Evolutionary conservation across 176 grass and related monocot species (phyloP), one percentile per base, ranked within the genome.

Genomic region (Triticum aestivum): DNA sequence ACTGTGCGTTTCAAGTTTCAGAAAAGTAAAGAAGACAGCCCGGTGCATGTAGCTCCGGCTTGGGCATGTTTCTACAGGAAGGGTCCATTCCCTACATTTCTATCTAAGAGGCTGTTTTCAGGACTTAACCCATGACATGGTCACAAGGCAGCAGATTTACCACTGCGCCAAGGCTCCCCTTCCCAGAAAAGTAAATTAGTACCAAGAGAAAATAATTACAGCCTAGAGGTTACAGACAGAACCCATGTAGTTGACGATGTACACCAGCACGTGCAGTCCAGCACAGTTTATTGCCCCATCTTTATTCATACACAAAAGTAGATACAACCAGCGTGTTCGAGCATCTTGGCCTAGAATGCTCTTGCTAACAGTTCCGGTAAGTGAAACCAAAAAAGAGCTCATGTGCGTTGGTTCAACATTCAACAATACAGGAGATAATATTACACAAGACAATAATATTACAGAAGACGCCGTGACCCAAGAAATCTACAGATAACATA

Each of bases 271-370:
- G 27, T 77, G 8, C 11, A 14, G 24, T 66, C 13, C 15, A 24
- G 61, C 29, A 70, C 75, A 81, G 85, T 69, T 91, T 87, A 91
- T 87, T 87, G 20, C 76, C 67, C 61, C 69, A 68, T 67, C 45
- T 71, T 85, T 85, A 91, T 91, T 88, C 78, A 82, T 91, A 88
- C 82, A 78, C 82, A 86, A 88, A 88, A 88, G 68, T 84, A 84
- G 86, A 78, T 85, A 91, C 82, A 91, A 81, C 42, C 90, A 88
- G 63, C n/a, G 9, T 35, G 82, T 77, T 56, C 86, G 52, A 91
- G 78, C 90, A 85, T 88, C 82, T 77, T 77, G 47, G 21, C 23
- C 79, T 67, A 84, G 33, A 76, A 87, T 84, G 71, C 64, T 70
- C 69, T 75, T 77, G 64, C 87, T 91, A 85, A 90, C 33, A 82